These are phyloP conservation scores for Syzygium syzygioides DNA, from an alignment of 441 rosid genomes.

Conservation along the genomic window DNA sequence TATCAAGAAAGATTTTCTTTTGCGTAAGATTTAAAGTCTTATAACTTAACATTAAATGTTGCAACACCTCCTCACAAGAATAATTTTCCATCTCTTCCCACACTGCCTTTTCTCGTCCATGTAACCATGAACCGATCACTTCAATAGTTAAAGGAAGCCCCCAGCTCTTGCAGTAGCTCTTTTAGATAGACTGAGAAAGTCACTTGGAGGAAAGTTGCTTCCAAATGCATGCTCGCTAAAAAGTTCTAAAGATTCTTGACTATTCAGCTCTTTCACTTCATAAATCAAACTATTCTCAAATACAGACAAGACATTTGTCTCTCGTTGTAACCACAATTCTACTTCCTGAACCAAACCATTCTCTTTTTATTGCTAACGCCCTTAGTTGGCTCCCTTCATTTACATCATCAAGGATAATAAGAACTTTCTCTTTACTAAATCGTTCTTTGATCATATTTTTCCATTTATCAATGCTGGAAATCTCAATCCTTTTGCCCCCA, in stretches of 20 bases:
- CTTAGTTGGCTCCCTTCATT: not conserved
- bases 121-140: not conserved
- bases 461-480: too few relatives aligned
- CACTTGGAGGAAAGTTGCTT: not conserved
- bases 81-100: too few relatives aligned
- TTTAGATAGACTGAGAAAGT: too few relatives aligned
- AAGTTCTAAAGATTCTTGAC: not conserved
- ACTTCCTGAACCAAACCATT: not conserved
- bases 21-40: too few relatives aligned
- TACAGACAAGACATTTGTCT: not conserved
- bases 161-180: not conserved
- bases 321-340: not conserved
- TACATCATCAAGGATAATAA: not conserved
- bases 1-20: too few relatives aligned
- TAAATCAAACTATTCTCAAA: not conserved
- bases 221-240: not conserved
- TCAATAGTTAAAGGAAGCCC: not conserved
- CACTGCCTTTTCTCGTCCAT: rapidly evolving
- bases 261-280: not conserved
- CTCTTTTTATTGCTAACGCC: not conserved
- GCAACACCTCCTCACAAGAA: too few relatives aligned
- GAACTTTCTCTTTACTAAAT: not conserved
- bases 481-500: not conserved
- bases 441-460: not conserved
- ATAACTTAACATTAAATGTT: too few relatives aligned